phyloP scores from a whole-genome alignment of 371 early-diverging fungal species.

The Rhizopus sp. region DNA sequence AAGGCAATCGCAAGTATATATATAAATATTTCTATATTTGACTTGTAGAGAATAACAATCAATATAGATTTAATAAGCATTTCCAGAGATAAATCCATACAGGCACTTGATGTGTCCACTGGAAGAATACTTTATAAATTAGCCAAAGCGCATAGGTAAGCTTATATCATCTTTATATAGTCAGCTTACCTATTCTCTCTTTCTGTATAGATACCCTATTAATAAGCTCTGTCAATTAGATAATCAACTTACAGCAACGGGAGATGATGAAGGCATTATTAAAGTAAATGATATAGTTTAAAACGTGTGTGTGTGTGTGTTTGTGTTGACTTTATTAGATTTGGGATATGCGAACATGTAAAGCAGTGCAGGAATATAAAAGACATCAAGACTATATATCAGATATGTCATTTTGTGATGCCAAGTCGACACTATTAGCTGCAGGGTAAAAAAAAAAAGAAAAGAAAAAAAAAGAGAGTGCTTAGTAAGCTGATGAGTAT shows the following conservation, averaged over 20 bases:
- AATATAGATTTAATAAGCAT: conserved; percentile 4
- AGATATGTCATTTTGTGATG: conserved; percentile 68
- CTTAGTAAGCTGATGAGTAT: not conserved
- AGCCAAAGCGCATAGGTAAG: conserved; percentile 53
- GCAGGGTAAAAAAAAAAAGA: conserved; percentile 47
- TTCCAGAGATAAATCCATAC: conserved; percentile 5
- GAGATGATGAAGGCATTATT: conserved; percentile 89
- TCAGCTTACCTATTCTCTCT: not conserved
- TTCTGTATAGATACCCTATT: conserved; percentile 60
- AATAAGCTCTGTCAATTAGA: conserved; percentile 70
- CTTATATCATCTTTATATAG: conserved; percentile 43
- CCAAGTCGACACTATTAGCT: conserved; percentile 71
- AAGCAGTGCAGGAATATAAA: conserved; percentile 64
- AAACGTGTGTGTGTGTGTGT: not conserved
- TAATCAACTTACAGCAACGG: conserved; percentile 80
- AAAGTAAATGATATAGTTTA: conserved; percentile 47
- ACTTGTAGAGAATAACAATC: not conserved
- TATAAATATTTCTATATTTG: not conserved
- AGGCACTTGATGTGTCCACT: conserved; percentile 5
- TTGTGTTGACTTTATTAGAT: conserved; percentile 35
- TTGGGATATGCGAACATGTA: conserved; percentile 85
- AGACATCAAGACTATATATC: conserved; percentile 91
- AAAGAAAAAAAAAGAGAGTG: not conserved
- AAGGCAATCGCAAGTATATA: conserved; percentile 62
- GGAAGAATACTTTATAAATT: conserved; percentile 11